A percentile compares a stretch with the other conserved stretches of the same genome.
phyloP scores from a whole-genome alignment of 768 basidiomycete species.

The Termitomyces sp. region DNA sequence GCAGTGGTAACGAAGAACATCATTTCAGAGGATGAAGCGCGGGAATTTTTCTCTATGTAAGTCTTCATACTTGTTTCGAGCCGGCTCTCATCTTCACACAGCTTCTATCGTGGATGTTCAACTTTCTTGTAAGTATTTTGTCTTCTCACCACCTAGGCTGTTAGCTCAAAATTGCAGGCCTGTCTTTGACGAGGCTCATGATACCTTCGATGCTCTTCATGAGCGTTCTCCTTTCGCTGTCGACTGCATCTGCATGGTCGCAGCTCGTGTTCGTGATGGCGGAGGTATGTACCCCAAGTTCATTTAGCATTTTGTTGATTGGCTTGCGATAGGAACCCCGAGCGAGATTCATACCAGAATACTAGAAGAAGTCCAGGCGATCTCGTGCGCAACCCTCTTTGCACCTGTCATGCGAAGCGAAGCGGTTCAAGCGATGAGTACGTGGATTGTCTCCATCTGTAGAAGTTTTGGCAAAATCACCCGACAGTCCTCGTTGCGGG shows the following conservation, averaged over 20 bases:
- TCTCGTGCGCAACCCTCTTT: conserved; percentile 83
- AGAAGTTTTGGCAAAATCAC: conserved; percentile 2
- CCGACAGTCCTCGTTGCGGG: conserved; percentile 78
- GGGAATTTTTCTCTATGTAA: conserved; percentile 81
- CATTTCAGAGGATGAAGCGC: conserved; percentile 77
- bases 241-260: conserved; percentile 90
- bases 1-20: conserved; percentile 81
- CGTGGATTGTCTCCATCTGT: conserved; percentile 20
- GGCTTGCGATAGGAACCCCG: conserved; percentile 44
- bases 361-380: conserved; percentile 79
- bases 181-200: conserved; percentile 75
- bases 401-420: conserved; percentile 80
- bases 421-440: conserved; percentile 92
- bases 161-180: conserved; percentile 35
- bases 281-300: conserved; percentile 51
- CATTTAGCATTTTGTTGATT: neutral
- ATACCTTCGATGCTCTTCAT: conserved; percentile 83
- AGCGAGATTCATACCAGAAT: conserved; percentile 71
- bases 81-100: conserved; percentile 24
- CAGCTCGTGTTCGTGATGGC: conserved; percentile 84
- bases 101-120: conserved; percentile 91
- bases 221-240: conserved; percentile 91
- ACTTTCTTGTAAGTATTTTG: conserved; percentile 52
- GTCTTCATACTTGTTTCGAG: conserved; percentile 18
- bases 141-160: conserved; percentile 13